Conservation (phyloP, 75 land plant genomes). For the Cunninghamia lanceolata region DNA sequence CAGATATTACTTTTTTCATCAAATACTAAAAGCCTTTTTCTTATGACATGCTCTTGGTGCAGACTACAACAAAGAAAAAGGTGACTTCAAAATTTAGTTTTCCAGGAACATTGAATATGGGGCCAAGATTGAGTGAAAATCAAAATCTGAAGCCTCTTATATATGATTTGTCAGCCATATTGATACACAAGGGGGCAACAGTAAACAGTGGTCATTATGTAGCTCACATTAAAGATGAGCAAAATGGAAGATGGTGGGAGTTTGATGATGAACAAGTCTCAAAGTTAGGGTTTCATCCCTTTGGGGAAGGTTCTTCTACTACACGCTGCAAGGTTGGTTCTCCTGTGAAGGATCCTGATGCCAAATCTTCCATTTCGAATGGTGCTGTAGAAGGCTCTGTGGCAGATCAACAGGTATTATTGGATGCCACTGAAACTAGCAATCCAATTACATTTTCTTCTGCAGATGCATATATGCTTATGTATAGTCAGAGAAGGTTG, state of each 20-base stretch:
- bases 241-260: constrained; percentile 91
- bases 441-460: constrained; percentile 52
- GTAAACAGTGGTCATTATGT: constrained; percentile 95
- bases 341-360: constrained; percentile 16
- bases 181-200: constrained; percentile 90
- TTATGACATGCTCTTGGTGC: constrained; percentile 11
- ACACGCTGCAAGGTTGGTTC: constrained; percentile 3
- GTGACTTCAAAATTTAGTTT: constrained; percentile 81
- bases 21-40: background rate
- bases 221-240: constrained; percentile 89
- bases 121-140: constrained; percentile 43
- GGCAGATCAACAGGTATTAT: background rate
- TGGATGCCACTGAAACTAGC: background rate
- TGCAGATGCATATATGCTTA: constrained; percentile 93
- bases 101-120: constrained; percentile 79
- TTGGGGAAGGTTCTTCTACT: constrained; percentile 59
- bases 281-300: constrained; percentile 72
- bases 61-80: constrained; percentile 95
- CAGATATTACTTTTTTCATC: background rate
- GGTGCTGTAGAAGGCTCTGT: background rate
- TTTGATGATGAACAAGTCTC: constrained; percentile 97
- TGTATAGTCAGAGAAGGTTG: constrained; percentile 52
- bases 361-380: background rate
- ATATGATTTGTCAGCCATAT: constrained; percentile 88
- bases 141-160: constrained; percentile 23